Base-by-base conservation (phyloP, 164 flowering plant genomes). In the Buxus sempervirens region DNA sequence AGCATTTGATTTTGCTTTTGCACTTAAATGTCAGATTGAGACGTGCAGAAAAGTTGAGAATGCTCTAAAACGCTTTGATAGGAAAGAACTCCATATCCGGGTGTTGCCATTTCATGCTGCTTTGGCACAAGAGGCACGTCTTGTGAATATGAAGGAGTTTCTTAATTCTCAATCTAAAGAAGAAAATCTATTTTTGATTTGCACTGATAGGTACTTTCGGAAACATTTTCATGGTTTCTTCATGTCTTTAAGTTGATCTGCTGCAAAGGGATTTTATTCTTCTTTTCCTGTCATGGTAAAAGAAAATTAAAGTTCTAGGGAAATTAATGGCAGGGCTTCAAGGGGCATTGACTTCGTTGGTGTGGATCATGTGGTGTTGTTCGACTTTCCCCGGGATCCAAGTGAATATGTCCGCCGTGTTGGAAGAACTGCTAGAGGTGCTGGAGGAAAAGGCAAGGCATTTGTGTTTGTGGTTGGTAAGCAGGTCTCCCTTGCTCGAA, bases 391-490 rank as follows among this genome's bases (percentile, higher is more conserved):
- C 19, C 93, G 97, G 25, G 98, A 93, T 74, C 99, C 98, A 48
- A 96, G 97, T 66, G 99, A 93, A 72, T 96, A 96, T 77, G 98
- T 96, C 18, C 93, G 99, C 5, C 91, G 98, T 42, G 99, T 96
- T 64, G 99, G 99, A 69, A 87, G 99, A 81, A 96, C 97, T 51
- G 99, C 99, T n/a, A 85, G 99, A 71, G 99, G 99, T 65, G 98
- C 97, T 57, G 88, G 88, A 68, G 97, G 95, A 56, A 80, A 63
- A 62, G 99, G 99, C 9, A 93, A 87, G 75, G 98, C 98, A 19
- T 91, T 85, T 56, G 81, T 86, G 22, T 93, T 91, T 73, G 97
- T 83, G 24, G 95, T 93, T 28, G 99, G 99, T n/a, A 93, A 90
- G 81, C 99, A 96, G 78, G 96, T 93, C 54, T 80, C 91, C 27